phyloP scores from a whole-genome alignment of 1,139 yeast species.

The Eremothecium cymbalariae region DNA sequence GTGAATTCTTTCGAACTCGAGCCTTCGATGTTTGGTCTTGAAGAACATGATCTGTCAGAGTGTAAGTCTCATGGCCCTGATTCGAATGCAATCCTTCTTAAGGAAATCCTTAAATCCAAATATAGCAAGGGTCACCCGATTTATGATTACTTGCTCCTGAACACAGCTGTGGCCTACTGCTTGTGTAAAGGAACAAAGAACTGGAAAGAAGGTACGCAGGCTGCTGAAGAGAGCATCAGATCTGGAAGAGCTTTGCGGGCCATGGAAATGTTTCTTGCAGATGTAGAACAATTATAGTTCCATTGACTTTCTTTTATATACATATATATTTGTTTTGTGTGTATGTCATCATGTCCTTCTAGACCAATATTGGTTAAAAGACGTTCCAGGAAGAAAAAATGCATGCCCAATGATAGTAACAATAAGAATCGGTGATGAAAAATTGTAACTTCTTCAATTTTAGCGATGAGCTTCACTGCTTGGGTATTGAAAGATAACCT shows the following conservation, averaged over 20 bases:
- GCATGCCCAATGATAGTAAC: too few relatives aligned
- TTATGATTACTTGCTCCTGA: slow-evolving; percentile 78
- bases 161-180: slow-evolving; percentile 79
- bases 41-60: slow-evolving; percentile 56
- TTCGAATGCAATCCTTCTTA: slow-evolving; percentile 64
- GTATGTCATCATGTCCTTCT: too few relatives aligned
- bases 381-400: too few relatives aligned
- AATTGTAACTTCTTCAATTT: too few relatives aligned
- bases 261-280: slow-evolving; percentile 47
- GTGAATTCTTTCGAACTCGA: slow-evolving; percentile 38
- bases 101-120: slow-evolving; percentile 47
- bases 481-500: too few relatives aligned
- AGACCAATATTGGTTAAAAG: too few relatives aligned
- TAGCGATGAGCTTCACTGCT: too few relatives aligned
- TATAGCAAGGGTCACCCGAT: slow-evolving; percentile 49
- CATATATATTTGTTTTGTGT: too few relatives aligned
- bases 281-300: too few relatives aligned
- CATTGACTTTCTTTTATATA: too few relatives aligned
- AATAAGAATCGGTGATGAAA: too few relatives aligned
- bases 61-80: slow-evolving; percentile 83
- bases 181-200: slow-evolving; percentile 57
- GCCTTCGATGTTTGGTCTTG: slow-evolving; percentile 71
- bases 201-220: slow-evolving; percentile 70
- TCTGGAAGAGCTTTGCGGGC: slow-evolving; percentile 60
- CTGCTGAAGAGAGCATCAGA: slow-evolving; percentile 61